Base-by-base conservation (phyloP, 2,329 filamentous ascomycete species). In the Nemania sp. region DNA sequence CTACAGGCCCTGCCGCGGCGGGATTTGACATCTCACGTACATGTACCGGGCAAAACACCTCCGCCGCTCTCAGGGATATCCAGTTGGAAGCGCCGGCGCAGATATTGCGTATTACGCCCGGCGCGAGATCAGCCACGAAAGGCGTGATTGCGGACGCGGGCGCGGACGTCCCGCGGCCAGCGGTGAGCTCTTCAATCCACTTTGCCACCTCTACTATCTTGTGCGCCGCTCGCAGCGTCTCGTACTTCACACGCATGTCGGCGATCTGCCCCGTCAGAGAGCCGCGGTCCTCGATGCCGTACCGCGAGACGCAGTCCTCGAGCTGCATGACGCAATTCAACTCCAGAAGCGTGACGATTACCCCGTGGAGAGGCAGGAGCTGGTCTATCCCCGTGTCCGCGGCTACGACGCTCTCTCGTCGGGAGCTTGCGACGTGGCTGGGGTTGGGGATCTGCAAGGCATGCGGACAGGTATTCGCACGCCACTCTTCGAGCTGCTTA, bases 401-500 rank as follows among this genome's bases (percentile, higher is more conserved):
- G 21, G 42, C 25, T 51, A 35, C 9, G 29, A 40, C 12, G 7
- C 12, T 13, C n/a, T 54, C 42, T 56, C 25, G 32, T 11, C 15
- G 47, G 5, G n/a, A 25, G 13, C 18, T 34, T 3, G 15, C 12
- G 12, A 10, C 17, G 37, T 25, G 20, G 29, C 37, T 12, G 9
- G 40, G 21, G 6, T n/a, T 25, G 48, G n/a, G n/a, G 10, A 50
- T 37, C 12, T 52, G 49, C 18, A 60, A 21, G 29, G 34, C 37
- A 11, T 48, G 34, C 20, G 60, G 60, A 35, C 48, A 60, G 32
- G 20, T 46, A 15, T 50, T 43, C 17, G 12, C 42, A 10, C 45
- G 60, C 60, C 60, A 63, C n/a, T 63, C 54, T n/a, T 49, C 47
- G 17, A 64, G 54, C n/a, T 57, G 54, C 12, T 56, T 48, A 46